Conservation (phyloP, 345 rosid species). For the Erucastrum elatum region DNA sequence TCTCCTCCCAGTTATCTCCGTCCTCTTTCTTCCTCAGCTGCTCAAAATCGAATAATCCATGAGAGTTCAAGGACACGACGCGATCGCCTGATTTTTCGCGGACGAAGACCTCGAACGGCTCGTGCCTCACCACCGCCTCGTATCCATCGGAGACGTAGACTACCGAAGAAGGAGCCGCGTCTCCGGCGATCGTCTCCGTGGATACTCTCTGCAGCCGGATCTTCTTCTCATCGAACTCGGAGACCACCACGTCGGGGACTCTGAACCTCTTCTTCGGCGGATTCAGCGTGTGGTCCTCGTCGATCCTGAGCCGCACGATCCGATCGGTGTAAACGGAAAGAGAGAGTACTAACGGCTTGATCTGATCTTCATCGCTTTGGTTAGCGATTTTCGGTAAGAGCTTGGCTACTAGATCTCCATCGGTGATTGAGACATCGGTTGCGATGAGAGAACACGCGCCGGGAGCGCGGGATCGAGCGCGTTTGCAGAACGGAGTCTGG, state of each 20-base stretch:
- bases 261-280: conserved; percentile 75
- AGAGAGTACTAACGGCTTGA: conserved; percentile 63
- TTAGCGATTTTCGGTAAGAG: conserved; percentile 44
- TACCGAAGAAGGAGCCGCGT: conserved; percentile 53
- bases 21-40: conserved; percentile 67
- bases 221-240: conserved; percentile 66
- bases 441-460: conserved; percentile 57
- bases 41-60: conserved; percentile 89
- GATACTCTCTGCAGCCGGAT: conserved; percentile 64
- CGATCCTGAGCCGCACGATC: conserved; percentile 71
- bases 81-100: conserved; percentile 59
- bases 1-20: conserved; percentile 91
- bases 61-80: conserved; percentile 72
- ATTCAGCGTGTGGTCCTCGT: conserved; percentile 64
- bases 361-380: conserved; percentile 42
- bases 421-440: conserved; percentile 55
- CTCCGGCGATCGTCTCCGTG: conserved; percentile 59
- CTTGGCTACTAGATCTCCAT: conserved; percentile 82
- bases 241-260: conserved; percentile 73
- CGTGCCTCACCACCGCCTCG: conserved; percentile 84
- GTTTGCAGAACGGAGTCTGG: conserved; percentile 97
- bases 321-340: conserved; percentile 71
- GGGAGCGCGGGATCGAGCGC: conserved; percentile 76
- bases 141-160: conserved; percentile 61
- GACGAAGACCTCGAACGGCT: conserved; percentile 81